Evolutionary conservation across 257 asterid species (phyloP).

Genomic region (Thymus quinquecostatus): DNA sequence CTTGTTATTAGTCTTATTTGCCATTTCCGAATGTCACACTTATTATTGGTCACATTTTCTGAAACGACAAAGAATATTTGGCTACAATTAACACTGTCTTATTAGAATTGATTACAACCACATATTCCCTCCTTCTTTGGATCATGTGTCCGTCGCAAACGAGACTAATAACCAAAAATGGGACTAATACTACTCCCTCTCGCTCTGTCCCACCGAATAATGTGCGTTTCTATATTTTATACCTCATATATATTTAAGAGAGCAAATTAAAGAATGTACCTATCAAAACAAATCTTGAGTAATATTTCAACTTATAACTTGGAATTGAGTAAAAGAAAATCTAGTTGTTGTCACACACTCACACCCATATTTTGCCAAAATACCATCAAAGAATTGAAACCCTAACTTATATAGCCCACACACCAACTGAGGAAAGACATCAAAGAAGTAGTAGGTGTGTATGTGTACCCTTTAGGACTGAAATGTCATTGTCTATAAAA

Average conservation of each 20-base stretch:
- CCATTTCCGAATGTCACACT: too few relatives aligned
- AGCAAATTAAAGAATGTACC: neutral
- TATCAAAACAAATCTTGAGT: neutral
- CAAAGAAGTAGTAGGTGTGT: slow-evolving; percentile 12
- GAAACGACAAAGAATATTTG: too few relatives aligned
- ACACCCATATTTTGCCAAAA: neutral
- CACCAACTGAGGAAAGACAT: slow-evolving; percentile 6
- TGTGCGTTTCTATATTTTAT: too few relatives aligned
- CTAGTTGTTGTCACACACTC: neutral
- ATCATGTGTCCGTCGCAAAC: too few relatives aligned
- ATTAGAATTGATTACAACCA: too few relatives aligned
- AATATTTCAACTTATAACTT: neutral
- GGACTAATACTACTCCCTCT: too few relatives aligned
- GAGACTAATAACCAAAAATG: too few relatives aligned
- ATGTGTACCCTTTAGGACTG: slow-evolving; percentile 27
- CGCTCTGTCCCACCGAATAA: too few relatives aligned
- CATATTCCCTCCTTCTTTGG: too few relatives aligned
- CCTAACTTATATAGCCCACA: slow-evolving; percentile 16
- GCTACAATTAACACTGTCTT: too few relatives aligned
- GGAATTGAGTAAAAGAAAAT: neutral
- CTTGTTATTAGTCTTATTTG: too few relatives aligned
- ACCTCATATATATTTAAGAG: neutral
- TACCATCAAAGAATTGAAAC: neutral
- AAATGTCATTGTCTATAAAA: slow-evolving; percentile 35
- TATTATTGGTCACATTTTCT: too few relatives aligned